Conservation (phyloP, 2,329 filamentous ascomycete species). For the Lachnellula arida region DNA sequence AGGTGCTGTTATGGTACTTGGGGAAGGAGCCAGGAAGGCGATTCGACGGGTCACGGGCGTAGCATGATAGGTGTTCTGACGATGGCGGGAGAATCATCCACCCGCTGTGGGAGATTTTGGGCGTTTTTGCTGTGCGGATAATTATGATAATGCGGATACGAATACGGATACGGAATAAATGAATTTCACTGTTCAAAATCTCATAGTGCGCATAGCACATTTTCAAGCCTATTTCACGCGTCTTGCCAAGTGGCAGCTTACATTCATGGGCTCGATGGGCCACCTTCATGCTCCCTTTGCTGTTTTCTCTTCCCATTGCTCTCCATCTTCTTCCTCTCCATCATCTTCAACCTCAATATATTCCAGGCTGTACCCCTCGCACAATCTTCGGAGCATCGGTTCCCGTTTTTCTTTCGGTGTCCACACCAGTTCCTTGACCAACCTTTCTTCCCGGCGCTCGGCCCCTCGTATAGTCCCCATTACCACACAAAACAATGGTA, state of each 20-base stretch:
- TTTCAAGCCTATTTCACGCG: too few species aligned
- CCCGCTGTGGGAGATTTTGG: neutral
- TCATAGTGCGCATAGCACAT: too few species aligned
- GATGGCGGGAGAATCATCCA: neutral
- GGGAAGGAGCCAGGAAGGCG: conserved; percentile 78
- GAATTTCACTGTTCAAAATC: too few species aligned
- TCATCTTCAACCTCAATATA: neutral
- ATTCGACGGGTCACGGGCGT: conserved; percentile 69
- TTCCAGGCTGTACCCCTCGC: neutral
- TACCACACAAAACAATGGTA: neutral
- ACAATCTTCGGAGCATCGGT: neutral
- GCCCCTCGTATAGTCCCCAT: neutral
- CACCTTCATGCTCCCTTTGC: too few species aligned
- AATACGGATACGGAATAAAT: too few species aligned
- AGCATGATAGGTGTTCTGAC: conserved; percentile 24
- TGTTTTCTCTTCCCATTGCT: too few species aligned
- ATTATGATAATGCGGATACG: too few species aligned
- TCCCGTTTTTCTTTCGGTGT: neutral
- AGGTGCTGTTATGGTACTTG: conserved; percentile 72
- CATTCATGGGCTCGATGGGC: too few species aligned
- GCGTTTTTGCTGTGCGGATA: neutral
- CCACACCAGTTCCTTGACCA: neutral
- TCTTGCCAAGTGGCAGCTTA: too few species aligned
- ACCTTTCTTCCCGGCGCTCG: neutral
- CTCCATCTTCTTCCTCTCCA: neutral